Percentiles rank a stretch among this genome's conserved stretches.
Conservation (phyloP, 2,329 filamentous ascomycete species). For the Fusarium multiceps region DNA sequence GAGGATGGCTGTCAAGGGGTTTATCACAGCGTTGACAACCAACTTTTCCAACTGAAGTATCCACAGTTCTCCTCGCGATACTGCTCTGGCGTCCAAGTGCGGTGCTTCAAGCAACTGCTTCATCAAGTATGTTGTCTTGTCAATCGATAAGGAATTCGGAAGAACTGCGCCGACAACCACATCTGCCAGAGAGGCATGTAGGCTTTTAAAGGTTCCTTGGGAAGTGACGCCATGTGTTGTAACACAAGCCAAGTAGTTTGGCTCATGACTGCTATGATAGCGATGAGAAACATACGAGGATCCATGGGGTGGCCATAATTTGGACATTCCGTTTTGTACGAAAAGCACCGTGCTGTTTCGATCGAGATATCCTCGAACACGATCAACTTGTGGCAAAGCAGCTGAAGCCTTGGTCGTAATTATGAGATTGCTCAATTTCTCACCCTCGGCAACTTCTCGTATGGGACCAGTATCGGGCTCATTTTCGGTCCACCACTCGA, state of each 20-base stretch:
- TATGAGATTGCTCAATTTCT: conserved; percentile 76
- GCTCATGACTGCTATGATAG: conserved; percentile 56
- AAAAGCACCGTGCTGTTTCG: conserved; percentile 79
- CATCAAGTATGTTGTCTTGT: conserved; percentile 53
- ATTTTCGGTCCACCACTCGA: conserved; percentile 67
- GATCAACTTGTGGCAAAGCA: conserved; percentile 70
- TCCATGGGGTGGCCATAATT: conserved; percentile 66
- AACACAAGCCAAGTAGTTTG: conserved; percentile 78
- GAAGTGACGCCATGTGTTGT: conserved; percentile 68
- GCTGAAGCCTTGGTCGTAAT: conserved; percentile 79
- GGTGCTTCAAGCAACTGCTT: conserved; percentile 57
- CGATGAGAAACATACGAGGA: conserved; percentile 55
- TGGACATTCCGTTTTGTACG: conserved; percentile 88
- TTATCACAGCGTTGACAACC: conserved; percentile 82
- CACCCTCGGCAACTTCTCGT: conserved; percentile 54
- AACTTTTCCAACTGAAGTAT: conserved; percentile 85
- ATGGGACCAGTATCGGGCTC: conserved; percentile 52
- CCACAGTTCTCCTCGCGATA: conserved; percentile 60
- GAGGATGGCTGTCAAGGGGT: conserved; percentile 84
- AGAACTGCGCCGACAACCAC: conserved; percentile 61
- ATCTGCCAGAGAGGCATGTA: conserved; percentile 63
- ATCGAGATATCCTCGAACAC: conserved; percentile 71
- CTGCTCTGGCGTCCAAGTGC: conserved; percentile 55
- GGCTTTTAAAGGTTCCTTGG: conserved; percentile 61
- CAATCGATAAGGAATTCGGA: conserved; percentile 34